Evolutionary conservation across 139 green algal species (phyloP).

Genomic region (Tetratostichococcus sp.): DNA sequence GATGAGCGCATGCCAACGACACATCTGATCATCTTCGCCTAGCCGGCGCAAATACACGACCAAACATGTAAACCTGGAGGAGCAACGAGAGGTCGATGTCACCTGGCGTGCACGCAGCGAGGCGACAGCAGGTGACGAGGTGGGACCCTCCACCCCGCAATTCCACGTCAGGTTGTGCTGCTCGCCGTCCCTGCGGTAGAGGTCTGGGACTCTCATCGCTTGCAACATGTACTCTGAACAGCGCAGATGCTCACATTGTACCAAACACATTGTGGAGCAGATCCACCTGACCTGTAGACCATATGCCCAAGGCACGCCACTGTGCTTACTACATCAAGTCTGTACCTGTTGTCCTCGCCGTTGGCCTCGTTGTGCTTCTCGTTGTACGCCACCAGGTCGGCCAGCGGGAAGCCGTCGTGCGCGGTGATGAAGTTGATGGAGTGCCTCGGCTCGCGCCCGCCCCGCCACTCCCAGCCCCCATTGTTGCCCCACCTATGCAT

Average conservation of each 20-base stretch:
- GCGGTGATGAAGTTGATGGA: constrained; percentile 96
- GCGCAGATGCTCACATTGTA: too few species aligned
- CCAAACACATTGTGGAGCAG: too few species aligned
- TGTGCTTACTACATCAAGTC: too few species aligned
- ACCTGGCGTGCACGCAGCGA: constrained; percentile 40
- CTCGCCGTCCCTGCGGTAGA: constrained; percentile 78
- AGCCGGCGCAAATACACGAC: too few species aligned
- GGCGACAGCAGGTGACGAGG: constrained; percentile 34
- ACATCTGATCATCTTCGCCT: too few species aligned
- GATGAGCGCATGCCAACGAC: too few species aligned
- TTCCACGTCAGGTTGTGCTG: constrained; percentile 97
- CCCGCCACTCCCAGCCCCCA: constrained; percentile 65
- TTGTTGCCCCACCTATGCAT: constrained; percentile 76
- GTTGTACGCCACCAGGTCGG: constrained; percentile 93
- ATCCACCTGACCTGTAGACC: too few species aligned
- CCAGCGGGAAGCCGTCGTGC: constrained; percentile 96
- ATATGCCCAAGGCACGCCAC: too few species aligned
- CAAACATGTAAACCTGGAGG: too few species aligned
- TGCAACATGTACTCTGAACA: too few species aligned
- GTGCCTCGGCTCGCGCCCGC: constrained; percentile 65
- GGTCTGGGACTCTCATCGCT: neutral
- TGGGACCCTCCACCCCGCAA: constrained; percentile 88
- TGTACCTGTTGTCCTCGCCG: constrained; percentile 74
- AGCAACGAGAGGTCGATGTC: too few species aligned
- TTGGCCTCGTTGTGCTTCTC: constrained; percentile 95